A percentile compares a stretch with the other conserved stretches of the same genome.
Evolutionary conservation across 306 rosid species (phyloP).

Genomic region (Cicer bijugum): DNA sequence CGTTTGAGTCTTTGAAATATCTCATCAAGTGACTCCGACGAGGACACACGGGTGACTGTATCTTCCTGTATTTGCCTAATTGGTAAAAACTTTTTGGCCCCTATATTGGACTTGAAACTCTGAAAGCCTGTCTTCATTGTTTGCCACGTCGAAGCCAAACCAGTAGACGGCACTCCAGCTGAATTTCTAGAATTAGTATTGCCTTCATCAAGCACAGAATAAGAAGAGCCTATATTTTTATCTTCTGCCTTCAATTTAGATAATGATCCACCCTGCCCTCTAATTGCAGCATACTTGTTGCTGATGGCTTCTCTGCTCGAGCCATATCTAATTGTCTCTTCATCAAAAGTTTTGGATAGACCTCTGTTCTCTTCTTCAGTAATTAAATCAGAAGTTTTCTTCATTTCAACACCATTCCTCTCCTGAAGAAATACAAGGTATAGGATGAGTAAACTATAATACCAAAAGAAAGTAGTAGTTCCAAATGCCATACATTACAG

Average conservation of each 20-base stretch:
- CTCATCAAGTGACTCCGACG: conserved; percentile 78
- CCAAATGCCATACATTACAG: conserved; percentile 27
- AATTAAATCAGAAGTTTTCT: conserved; percentile 49
- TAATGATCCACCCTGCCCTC: conserved; percentile 71
- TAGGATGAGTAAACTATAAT: conserved; percentile 17
- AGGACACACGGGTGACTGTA: conserved; percentile 55
- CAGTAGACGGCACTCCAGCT: conserved; percentile 55
- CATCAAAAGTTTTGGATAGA: conserved; percentile 47
- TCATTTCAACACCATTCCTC: conserved; percentile 63
- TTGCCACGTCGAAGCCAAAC: conserved; percentile 73
- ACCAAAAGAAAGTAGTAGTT: conserved; percentile 13
- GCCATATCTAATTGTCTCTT: conserved; percentile 66
- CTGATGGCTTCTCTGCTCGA: conserved; percentile 79
- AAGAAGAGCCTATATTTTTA: conserved; percentile 55
- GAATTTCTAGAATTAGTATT: conserved; percentile 46
- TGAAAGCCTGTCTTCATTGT: conserved; percentile 86
- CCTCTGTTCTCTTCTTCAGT: conserved; percentile 51
- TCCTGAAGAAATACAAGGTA: conserved; percentile 55
- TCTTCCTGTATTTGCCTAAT: conserved; percentile 65
- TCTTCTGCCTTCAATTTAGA: conserved; percentile 58
- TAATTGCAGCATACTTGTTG: conserved; percentile 77
- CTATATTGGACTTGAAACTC: conserved; percentile 74
- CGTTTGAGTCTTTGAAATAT: conserved; percentile 77
- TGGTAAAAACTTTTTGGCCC: conserved; percentile 71
- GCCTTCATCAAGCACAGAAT: conserved; percentile 59